Conservation (phyloP, 805 yeast species). For the Pichia heedii region DNA sequence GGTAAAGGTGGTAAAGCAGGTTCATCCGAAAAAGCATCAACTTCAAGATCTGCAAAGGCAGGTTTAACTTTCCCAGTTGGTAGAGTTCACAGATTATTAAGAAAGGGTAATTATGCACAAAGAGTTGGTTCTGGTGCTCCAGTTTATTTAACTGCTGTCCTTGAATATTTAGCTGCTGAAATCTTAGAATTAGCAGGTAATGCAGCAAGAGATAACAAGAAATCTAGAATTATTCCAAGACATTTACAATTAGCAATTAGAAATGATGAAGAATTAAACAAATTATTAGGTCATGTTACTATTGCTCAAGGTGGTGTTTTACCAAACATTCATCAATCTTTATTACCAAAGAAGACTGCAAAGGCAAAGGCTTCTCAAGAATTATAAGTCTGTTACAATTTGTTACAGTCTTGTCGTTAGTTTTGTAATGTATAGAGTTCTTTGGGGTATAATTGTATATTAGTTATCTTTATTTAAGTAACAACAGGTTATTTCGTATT, state of each 20-base stretch:
- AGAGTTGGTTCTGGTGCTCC: constrained; percentile 99
- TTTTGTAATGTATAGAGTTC: constrained; percentile 5
- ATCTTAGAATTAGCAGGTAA: constrained; percentile 97
- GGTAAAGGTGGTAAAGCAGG: constrained; percentile 94
- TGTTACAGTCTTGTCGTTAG: background rate
- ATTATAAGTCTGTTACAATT: constrained; percentile 31
- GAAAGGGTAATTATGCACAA: constrained; percentile 97
- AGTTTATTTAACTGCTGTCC: constrained; percentile 92
- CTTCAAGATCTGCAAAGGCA: constrained; percentile 97
- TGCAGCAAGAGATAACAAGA: constrained; percentile 98
- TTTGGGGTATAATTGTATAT: constrained; percentile 9
- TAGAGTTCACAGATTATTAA: constrained; percentile 93
- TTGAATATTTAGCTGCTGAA: constrained; percentile 97
- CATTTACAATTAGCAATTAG: constrained; percentile 97
- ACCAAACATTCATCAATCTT: constrained; percentile 92
- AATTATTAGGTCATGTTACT: constrained; percentile 83
- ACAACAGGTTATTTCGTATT: background rate
- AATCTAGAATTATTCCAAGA: constrained; percentile 98
- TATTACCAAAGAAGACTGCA: constrained; percentile 58
- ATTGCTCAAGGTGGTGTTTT: constrained; percentile 99
- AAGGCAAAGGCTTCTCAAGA: constrained; percentile 51
- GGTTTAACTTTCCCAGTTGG: constrained; percentile 99
- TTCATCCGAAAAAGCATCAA: constrained; percentile 88
- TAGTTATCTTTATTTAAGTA: constrained; percentile 2
- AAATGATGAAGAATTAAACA: constrained; percentile 98